Conservation (phyloP, 2,329 filamentous ascomycete genomes). For the Eutypella sp. region DNA sequence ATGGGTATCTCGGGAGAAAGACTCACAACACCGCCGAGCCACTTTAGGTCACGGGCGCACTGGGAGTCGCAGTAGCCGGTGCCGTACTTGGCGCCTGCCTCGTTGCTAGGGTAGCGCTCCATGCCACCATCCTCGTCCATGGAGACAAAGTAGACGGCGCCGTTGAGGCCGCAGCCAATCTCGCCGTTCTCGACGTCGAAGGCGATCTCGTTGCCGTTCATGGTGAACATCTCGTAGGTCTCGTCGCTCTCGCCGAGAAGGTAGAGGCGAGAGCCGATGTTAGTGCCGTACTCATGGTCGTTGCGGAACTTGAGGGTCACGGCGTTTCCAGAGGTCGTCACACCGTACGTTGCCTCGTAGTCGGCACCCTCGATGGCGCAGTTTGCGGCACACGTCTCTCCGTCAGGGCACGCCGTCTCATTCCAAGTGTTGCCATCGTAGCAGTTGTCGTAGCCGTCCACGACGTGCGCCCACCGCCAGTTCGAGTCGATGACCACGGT, state of each 20-base stretch:
- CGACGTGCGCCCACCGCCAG: constrained; percentile 45
- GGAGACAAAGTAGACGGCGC: constrained; percentile 51
- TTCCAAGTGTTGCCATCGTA: constrained; percentile 38
- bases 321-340: constrained; percentile 37
- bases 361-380: constrained; percentile 39
- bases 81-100: constrained; percentile 47
- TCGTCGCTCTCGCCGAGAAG: constrained; percentile 45
- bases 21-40: constrained; percentile 42
- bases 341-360: constrained; percentile 38
- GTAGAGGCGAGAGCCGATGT: constrained; percentile 46
- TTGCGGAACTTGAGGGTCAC: constrained; percentile 46
- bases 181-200: constrained; percentile 59
- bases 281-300: constrained; percentile 27
- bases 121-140: constrained; percentile 51
- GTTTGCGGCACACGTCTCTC: constrained; percentile 32
- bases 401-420: constrained; percentile 27
- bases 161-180: constrained; percentile 55
- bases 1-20: neutral
- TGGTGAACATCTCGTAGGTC: constrained; percentile 53
- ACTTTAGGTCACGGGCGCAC: constrained; percentile 43
- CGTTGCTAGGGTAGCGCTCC: constrained; percentile 38
- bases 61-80: constrained; percentile 51
- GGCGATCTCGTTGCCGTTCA: constrained; percentile 55
- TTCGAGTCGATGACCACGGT: constrained; percentile 44
- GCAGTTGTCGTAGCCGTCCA: constrained; percentile 37